Evolutionary conservation across 2,329 filamentous ascomycete species (phyloP).

Genomic region (Lachnellula hyalina): DNA sequence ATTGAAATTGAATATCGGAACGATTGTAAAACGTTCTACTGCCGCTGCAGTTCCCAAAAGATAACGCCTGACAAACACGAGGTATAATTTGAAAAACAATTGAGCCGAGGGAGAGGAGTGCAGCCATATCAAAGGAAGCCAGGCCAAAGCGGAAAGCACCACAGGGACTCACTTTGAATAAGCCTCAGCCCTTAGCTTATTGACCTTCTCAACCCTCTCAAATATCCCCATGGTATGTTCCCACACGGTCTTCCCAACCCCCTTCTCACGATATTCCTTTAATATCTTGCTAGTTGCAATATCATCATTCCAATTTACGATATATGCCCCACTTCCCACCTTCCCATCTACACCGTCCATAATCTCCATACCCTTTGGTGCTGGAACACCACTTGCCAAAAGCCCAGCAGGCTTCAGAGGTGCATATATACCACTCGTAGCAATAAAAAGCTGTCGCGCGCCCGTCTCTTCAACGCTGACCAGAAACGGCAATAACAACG

Average conservation of each 20-base stretch:
- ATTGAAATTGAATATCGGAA: too few relatives aligned
- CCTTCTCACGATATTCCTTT: constrained; percentile 17
- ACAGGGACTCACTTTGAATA: not conserved
- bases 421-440: constrained; percentile 26
- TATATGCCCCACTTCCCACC: constrained; percentile 13
- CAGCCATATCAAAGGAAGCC: not conserved
- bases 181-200: constrained; percentile 8
- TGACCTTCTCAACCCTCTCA: constrained; percentile 21
- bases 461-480: constrained; percentile 24
- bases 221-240: constrained; percentile 27
- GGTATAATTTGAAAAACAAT: too few relatives aligned
- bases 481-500: constrained; percentile 12
- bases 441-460: constrained; percentile 24
- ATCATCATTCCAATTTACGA: constrained; percentile 25
- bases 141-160: too few relatives aligned
- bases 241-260: constrained; percentile 20
- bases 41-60: too few relatives aligned
- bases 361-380: constrained; percentile 10
- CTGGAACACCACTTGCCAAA: constrained; percentile 14
- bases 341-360: constrained; percentile 6
- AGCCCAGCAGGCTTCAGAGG: constrained; percentile 14
- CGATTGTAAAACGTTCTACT: too few relatives aligned
- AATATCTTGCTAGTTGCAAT: constrained; percentile 19
- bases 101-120: too few relatives aligned
- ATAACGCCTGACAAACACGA: too few relatives aligned